These are phyloP conservation scores for Haematococcus lacustris DNA, from an alignment of 139 green algal species.

Conservation along the genomic window DNA sequence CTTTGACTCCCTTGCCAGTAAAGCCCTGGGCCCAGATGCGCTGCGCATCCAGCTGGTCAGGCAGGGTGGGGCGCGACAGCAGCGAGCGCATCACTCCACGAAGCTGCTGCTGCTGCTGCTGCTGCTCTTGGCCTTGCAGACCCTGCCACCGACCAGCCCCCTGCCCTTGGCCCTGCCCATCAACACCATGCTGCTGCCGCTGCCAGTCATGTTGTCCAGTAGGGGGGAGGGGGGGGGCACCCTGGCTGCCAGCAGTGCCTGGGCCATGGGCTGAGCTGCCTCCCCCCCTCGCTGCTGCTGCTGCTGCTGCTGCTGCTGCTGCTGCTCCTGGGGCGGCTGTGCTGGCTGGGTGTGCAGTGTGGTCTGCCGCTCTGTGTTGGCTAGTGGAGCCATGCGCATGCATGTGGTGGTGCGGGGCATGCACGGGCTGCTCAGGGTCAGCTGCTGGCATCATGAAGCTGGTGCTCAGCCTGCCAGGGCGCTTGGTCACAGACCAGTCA, in stretches of 20 bases:
- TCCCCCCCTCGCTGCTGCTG: neutral
- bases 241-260: conserved; percentile 1
- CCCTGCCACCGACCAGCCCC: neutral
- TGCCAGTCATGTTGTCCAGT: neutral
- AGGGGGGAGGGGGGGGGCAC: too few species aligned
- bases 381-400: neutral
- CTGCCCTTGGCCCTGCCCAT: neutral
- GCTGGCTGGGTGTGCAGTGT: neutral
- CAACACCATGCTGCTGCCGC: neutral
- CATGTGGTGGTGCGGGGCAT: neutral
- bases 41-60: conserved; percentile 47
- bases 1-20: conserved; percentile 67
- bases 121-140: neutral
- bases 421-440: conserved; percentile 4
- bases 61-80: conserved; percentile 26
- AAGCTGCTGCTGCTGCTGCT: neutral
- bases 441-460: conserved; percentile 19
- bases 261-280: neutral
- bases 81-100: neutral
- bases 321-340: neutral
- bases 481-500: conserved; percentile 20
- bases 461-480: conserved; percentile 37
- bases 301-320: neutral
- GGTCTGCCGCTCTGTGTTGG: neutral
- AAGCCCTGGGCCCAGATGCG: conserved; percentile 77